Percentiles rank a stretch among this genome's conserved stretches.
These are phyloP conservation scores for Polyporus tsugae DNA, from an alignment of 1,284 basidiomycete genomes.

Conservation along the genomic window DNA sequence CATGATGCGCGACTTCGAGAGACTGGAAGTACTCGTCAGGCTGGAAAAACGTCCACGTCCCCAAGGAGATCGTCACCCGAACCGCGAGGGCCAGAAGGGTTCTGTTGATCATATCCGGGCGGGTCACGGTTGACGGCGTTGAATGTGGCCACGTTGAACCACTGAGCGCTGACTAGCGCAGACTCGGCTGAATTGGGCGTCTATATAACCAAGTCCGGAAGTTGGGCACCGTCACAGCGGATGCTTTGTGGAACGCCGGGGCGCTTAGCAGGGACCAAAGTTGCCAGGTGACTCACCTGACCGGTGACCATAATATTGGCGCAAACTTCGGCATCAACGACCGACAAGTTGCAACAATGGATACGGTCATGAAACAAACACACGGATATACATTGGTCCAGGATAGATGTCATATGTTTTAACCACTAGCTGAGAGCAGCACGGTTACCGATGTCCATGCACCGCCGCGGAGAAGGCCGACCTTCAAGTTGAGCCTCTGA, in stretches of 20 bases:
- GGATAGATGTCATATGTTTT: neutral
- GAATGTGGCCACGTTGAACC: too few relatives aligned
- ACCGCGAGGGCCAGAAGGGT: constrained; percentile 37
- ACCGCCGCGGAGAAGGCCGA: neutral
- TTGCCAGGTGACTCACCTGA: neutral
- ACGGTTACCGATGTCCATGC: neutral
- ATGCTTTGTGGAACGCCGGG: neutral
- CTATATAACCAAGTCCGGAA: neutral
- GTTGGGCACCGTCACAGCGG: neutral
- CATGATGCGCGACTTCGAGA: constrained; percentile 89
- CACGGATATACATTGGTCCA: neutral
- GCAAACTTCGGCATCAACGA: neutral
- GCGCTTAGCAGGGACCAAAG: neutral
- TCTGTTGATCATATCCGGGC: constrained; percentile 14
- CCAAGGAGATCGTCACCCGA: constrained; percentile 69
- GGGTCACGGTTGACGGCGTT: too few relatives aligned
- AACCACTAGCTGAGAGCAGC: neutral
- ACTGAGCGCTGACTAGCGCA: too few relatives aligned
- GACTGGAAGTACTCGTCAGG: constrained; percentile 98
- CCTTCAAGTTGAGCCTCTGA: neutral
- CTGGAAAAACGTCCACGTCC: constrained; percentile 91
- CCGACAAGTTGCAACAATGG: neutral
- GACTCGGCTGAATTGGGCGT: neutral
- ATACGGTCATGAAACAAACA: neutral
- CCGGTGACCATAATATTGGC: too few relatives aligned